Conservation (phyloP, 768 basidiomycete genomes). For the Lactarius quietus region DNA sequence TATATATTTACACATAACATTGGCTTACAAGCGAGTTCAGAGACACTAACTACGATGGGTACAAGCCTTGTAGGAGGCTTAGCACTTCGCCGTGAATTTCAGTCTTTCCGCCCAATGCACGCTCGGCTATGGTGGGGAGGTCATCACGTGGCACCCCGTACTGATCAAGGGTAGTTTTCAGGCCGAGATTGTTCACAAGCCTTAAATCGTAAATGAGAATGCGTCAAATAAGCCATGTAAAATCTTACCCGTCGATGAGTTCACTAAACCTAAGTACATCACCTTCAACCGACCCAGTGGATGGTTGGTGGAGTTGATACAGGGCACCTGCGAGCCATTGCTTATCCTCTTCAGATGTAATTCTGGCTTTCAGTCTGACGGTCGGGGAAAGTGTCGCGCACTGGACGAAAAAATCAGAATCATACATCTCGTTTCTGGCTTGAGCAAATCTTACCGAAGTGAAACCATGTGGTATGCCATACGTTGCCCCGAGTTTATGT, state of each 20-base stretch:
- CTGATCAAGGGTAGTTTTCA: conserved; percentile 53
- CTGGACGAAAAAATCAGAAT: conserved; percentile 34
- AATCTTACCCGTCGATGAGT: conserved; percentile 51
- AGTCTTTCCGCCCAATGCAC: conserved; percentile 43
- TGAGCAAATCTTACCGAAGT: conserved; percentile 55
- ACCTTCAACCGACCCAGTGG: conserved; percentile 62
- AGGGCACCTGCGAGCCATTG: conserved; percentile 52
- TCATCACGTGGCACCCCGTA: conserved; percentile 64
- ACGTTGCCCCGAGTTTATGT: conserved; percentile 68
- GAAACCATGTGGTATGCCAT: conserved; percentile 77
- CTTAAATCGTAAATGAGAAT: conserved; percentile 34
- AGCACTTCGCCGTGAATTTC: conserved; percentile 43
- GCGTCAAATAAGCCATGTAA: not conserved
- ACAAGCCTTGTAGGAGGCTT: conserved; percentile 47
- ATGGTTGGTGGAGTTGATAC: conserved; percentile 54
- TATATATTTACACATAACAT: not conserved
- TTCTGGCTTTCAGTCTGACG: conserved; percentile 54
- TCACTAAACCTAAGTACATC: conserved; percentile 53
- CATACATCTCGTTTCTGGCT: not conserved
- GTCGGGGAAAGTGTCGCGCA: conserved; percentile 70
- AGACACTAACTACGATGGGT: conserved; percentile 26
- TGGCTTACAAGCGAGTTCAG: not conserved
- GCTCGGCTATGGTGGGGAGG: conserved; percentile 49
- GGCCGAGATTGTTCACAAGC: conserved; percentile 55
- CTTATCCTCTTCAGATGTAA: conserved; percentile 60